Percentiles rank a stretch among this genome's conserved stretches.
Evolutionary conservation across 2,329 filamentous ascomycete genomes (phyloP).

Genomic region (Diaporthe vexans): DNA sequence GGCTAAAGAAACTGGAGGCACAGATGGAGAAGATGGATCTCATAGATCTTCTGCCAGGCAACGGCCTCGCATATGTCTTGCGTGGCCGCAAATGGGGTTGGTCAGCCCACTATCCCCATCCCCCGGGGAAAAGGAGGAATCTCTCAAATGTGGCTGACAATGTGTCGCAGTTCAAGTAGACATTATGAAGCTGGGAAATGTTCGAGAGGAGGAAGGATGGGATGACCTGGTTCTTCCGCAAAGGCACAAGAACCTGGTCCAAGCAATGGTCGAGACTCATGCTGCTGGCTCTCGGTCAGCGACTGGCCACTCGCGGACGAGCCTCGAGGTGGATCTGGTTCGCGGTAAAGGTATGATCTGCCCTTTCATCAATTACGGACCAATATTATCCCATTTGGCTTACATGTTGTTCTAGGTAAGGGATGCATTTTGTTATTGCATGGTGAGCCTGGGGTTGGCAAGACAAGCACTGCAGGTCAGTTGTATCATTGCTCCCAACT

Average conservation of each 20-base stretch:
- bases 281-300: background rate
- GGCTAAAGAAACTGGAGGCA: slow-evolving; percentile 34
- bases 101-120: slow-evolving; percentile 1
- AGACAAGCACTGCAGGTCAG: background rate
- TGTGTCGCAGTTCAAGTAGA: slow-evolving; percentile 40
- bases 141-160: background rate
- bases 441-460: background rate
- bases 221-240: slow-evolving; percentile 48
- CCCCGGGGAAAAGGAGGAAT: no score
- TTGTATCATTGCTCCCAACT: background rate
- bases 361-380: background rate
- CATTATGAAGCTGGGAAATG: slow-evolving; percentile 39
- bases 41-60: slow-evolving; percentile 44
- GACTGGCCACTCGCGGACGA: background rate
- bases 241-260: slow-evolving; percentile 49
- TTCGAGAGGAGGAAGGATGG: slow-evolving; percentile 44
- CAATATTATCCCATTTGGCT: background rate
- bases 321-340: slow-evolving; percentile 21
- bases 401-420: background rate
- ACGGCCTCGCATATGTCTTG: slow-evolving; percentile 46
- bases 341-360: slow-evolving; percentile 9
- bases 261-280: slow-evolving; percentile 49
- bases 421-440: background rate
- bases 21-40: slow-evolving; percentile 42
- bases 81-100: slow-evolving; percentile 50